phyloP scores from a whole-genome alignment of 257 asterid genomes.

The Penstemon barbatus region DNA sequence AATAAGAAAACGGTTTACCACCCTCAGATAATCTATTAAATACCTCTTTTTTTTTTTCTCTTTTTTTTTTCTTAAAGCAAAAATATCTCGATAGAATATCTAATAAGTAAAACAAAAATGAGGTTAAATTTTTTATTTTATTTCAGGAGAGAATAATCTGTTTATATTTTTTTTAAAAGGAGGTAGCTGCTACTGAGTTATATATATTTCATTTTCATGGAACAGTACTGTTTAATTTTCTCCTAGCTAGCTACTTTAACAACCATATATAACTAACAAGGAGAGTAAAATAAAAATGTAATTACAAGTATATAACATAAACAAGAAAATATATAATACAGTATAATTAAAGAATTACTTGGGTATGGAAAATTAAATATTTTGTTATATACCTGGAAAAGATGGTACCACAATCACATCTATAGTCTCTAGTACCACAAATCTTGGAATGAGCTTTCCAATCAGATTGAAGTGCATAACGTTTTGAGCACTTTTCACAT shows the following conservation, averaged over 20 bases:
- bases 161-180: slow-evolving; percentile 1
- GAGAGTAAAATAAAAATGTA: background rate
- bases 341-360: background rate
- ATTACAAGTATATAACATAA: slow-evolving; percentile 1
- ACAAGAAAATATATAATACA: background rate
- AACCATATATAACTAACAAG: no score
- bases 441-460: slow-evolving; percentile 86
- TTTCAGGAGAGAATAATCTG: background rate
- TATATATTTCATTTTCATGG: background rate
- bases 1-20: no score
- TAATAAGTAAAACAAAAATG: no score
- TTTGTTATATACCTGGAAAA: slow-evolving; percentile 53
- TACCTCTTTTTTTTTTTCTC: no score
- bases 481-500: slow-evolving; percentile 70
- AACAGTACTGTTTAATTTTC: no score
- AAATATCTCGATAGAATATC: no score
- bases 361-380: background rate
- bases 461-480: slow-evolving; percentile 75
- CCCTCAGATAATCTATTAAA: no score
- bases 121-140: no score
- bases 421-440: slow-evolving; percentile 75
- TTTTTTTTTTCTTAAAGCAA: no score
- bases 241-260: no score
- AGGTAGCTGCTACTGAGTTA: background rate
- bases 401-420: slow-evolving; percentile 77